Conservation (phyloP, 1,139 yeast genomes). For the Waltiozyma sp. region DNA sequence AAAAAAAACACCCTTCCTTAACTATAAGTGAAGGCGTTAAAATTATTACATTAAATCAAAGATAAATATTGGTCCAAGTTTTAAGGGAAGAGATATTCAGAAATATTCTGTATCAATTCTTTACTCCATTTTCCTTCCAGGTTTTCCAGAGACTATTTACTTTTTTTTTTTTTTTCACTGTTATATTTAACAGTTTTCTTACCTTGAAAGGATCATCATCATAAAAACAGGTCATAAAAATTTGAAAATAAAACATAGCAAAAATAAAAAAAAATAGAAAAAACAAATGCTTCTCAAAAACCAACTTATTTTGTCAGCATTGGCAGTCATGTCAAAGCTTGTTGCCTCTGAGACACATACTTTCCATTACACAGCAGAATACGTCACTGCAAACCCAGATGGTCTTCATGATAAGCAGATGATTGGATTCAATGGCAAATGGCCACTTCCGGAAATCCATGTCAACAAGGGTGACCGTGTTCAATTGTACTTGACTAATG, state of each 20-base stretch:
- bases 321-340: constrained; percentile 1
- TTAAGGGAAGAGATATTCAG: too few relatives aligned
- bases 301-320: neutral
- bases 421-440: constrained; percentile 56
- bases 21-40: too few relatives aligned
- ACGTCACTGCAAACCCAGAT: constrained; percentile 57
- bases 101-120: too few relatives aligned
- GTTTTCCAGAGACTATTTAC: too few relatives aligned
- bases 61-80: too few relatives aligned
- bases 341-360: constrained; percentile 35
- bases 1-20: too few relatives aligned
- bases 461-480: constrained; percentile 56
- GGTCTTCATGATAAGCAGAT: constrained; percentile 38
- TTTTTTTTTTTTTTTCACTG: too few relatives aligned
- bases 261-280: neutral
- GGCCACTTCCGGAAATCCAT: constrained; percentile 67
- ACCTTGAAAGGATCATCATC: too few relatives aligned
- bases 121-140: too few relatives aligned
- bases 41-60: too few relatives aligned
- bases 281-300: neutral
- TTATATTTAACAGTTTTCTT: too few relatives aligned
- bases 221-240: too few relatives aligned
- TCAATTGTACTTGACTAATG: constrained; percentile 46
- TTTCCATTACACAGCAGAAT: constrained; percentile 41
- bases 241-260: neutral